Percentiles rank a stretch among this genome's conserved stretches.
Evolutionary conservation across 768 basidiomycete genomes (phyloP).

Genomic region (Termitomyces sp.): DNA sequence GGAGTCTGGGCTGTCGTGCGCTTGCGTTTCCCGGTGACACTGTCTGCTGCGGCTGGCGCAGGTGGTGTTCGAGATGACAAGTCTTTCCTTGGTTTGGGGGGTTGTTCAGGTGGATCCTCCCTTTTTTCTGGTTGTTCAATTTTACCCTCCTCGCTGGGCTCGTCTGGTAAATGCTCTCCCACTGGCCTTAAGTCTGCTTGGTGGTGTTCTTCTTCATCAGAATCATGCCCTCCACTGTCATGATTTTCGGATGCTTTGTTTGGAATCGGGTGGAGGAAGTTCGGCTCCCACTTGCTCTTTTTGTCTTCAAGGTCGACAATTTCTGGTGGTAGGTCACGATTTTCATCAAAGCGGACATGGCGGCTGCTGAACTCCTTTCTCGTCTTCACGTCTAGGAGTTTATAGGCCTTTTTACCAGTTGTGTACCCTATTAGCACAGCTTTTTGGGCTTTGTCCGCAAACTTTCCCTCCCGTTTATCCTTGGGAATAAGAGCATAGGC

Average conservation of each 20-base stretch:
- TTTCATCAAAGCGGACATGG: not conserved
- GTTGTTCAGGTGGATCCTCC: not conserved
- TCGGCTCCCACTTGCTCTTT: not conserved
- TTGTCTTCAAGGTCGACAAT: not conserved
- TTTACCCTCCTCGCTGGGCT: not conserved
- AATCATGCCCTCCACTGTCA: not conserved
- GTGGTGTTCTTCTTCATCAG: not conserved
- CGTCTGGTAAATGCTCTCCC: not conserved
- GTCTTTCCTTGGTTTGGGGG: not conserved
- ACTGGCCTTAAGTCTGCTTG: not conserved
- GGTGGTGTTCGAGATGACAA: not conserved
- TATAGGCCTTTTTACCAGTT: too few relatives aligned
- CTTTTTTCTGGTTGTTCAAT: not conserved
- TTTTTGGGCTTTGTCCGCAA: not conserved
- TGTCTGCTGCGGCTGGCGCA: not conserved
- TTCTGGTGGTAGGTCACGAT: not conserved
- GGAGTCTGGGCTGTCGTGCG: not conserved
- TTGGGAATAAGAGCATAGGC: not conserved
- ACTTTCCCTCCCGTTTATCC: not conserved
- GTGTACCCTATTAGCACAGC: not conserved
- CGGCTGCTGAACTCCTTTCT: not conserved
- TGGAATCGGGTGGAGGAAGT: not conserved
- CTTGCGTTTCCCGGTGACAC: not conserved
- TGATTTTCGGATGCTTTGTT: not conserved
- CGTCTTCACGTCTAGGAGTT: not conserved